These are phyloP conservation scores for Candida boleticola DNA, from an alignment of 805 yeast genomes.

Conservation along the genomic window DNA sequence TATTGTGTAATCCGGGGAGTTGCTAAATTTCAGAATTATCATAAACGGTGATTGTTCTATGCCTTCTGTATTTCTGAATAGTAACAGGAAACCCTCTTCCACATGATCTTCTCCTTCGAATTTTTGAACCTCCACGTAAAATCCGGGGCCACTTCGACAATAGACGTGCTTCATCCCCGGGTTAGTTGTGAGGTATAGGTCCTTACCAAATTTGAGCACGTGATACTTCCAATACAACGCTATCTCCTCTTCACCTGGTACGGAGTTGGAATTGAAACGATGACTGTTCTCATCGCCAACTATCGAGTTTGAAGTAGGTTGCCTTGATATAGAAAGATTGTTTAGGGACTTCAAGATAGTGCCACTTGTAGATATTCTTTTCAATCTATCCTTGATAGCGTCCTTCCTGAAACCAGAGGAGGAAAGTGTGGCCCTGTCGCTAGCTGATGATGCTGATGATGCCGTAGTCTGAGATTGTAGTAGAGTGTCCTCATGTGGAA, in stretches of 20 bases:
- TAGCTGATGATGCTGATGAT: too few relatives aligned
- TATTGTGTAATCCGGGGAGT: background rate
- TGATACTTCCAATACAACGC: constrained; percentile 63
- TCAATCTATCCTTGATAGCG: too few relatives aligned
- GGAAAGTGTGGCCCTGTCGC: too few relatives aligned
- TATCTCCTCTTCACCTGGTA: background rate
- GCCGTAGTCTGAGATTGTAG: too few relatives aligned
- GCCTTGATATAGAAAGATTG: background rate
- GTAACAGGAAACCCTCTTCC: constrained; percentile 25
- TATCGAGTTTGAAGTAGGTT: background rate
- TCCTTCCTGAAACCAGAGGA: too few relatives aligned
- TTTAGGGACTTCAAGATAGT: too few relatives aligned
- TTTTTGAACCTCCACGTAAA: constrained; percentile 45
- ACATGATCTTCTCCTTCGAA: constrained; percentile 19
- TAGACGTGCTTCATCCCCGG: constrained; percentile 60
- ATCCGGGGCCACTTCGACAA: constrained; percentile 63
- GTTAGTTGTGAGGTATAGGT: constrained; percentile 62
- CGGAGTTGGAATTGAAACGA: background rate
- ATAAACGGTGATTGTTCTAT: constrained; percentile 24
- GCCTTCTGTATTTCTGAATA: constrained; percentile 23
- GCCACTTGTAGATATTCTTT: too few relatives aligned
- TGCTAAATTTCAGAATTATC: constrained; percentile 15
- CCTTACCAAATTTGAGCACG: constrained; percentile 50
- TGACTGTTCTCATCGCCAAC: background rate
- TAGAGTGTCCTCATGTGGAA: too few relatives aligned